Percentiles rank a stretch among this genome's conserved stretches.
Evolutionary conservation across 2,329 filamentous ascomycete species (phyloP).

Genomic region (Colletotrichum noveboracense): DNA sequence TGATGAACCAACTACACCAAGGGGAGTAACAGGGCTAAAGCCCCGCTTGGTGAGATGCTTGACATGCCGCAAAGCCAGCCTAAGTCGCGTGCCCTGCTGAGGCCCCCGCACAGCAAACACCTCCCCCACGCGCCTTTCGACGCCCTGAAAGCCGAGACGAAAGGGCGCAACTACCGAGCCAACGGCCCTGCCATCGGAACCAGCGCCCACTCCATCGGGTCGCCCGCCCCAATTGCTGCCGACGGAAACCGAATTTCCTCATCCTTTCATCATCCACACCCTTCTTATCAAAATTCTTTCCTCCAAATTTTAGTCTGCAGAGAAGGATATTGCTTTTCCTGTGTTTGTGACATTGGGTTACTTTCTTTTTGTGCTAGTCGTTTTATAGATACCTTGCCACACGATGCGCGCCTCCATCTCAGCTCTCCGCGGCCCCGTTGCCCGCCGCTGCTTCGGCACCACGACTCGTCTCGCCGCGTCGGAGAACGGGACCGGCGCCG

Average conservation of each 20-base stretch:
- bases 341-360: background rate
- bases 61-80: rapidly evolving
- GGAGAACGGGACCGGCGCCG: background rate
- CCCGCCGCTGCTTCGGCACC: constrained; percentile 1
- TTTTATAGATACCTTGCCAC: background rate
- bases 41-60: background rate
- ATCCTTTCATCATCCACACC: background rate
- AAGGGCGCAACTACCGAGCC: background rate
- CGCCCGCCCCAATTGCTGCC: background rate
- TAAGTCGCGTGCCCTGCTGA: too few species aligned
- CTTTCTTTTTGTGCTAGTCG: too few species aligned
- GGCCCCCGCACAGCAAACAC: background rate
- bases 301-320: background rate
- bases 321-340: background rate
- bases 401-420: background rate
- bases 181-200: background rate
- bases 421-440: background rate
- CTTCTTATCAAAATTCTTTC: background rate
- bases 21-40: background rate
- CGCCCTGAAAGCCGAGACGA: background rate
- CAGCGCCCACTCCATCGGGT: background rate
- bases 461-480: background rate
- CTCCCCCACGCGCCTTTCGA: background rate
- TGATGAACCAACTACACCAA: constrained; percentile 23
- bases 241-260: constrained; percentile 11